These are phyloP conservation scores for Murraya koenigii DNA, from an alignment of 345 rosid species.

Conservation along the genomic window DNA sequence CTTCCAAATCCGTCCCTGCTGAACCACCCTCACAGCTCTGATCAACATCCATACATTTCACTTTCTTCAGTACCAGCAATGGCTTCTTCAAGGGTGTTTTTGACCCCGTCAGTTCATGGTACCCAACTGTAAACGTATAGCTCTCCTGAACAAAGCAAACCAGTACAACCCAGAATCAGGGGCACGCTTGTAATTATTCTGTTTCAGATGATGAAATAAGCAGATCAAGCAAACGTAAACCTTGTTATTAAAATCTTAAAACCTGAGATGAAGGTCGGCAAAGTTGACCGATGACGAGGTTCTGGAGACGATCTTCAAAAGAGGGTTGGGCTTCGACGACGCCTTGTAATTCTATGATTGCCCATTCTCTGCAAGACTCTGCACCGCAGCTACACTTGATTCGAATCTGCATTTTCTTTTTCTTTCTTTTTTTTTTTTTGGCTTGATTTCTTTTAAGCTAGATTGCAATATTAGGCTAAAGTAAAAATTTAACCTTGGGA, in stretches of 20 bases:
- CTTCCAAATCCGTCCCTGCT: constrained; percentile 51
- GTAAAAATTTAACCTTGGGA: no score
- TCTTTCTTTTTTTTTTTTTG: no score
- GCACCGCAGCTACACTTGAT: constrained; percentile 77
- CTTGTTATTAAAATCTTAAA: not conserved
- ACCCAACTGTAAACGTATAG: constrained; percentile 81
- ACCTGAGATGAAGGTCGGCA: constrained; percentile 82
- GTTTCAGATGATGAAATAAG: not conserved
- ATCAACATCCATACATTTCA: constrained; percentile 32
- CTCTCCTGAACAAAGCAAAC: constrained; percentile 36
- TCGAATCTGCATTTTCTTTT: constrained; percentile 63
- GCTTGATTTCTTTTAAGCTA: no score
- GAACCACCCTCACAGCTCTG: constrained; percentile 15
- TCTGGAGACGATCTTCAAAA: constrained; percentile 53
- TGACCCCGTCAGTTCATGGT: constrained; percentile 66
- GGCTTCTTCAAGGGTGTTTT: constrained; percentile 66
- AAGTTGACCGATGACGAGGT: constrained; percentile 75
- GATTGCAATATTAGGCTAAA: no score
- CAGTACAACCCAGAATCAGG: no score
- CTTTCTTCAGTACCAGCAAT: constrained; percentile 69
- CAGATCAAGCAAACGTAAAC: not conserved
- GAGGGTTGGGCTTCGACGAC: constrained; percentile 64
- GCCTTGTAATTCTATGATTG: constrained; percentile 85
- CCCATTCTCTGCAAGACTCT: constrained; percentile 83
- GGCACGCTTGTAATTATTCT: no score